Evolutionary conservation across 179 eudicot genomes (phyloP), one percentile per base, ranked within the genome.

Genomic region (Silene coronaria): DNA sequence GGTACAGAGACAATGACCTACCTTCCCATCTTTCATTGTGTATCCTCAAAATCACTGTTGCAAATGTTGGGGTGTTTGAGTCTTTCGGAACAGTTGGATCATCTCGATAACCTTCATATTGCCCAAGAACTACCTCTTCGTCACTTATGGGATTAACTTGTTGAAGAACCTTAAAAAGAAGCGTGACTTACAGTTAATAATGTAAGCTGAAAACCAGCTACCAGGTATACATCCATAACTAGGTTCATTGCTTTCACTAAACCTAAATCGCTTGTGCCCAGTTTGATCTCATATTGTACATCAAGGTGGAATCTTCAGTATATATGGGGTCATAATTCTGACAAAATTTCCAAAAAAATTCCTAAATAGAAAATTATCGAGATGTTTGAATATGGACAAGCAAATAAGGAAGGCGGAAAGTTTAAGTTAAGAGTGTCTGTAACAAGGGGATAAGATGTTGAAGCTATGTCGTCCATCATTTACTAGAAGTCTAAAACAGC

Each of bases 11-110:
- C 34, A 6, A 23, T 45, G 30, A 34, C 75, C 62, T 51, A 94
- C 98, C 99, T 92, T 95, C 99, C 99, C 99, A 95, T 89, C 99
- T 89, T 83, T 95, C 99, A 48, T 87, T 95, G 87, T 95, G 95
- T 76, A 95, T 88, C 70, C 92, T 86, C 71, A 95, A 85, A 60
- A 95, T 48, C 76, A 85, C 78, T 38, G 97, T 95, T n/a, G 99
- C 99, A 87, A 92, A 95, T 76, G 99, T 95, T 67, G 99, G 99
- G 73, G 99, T 95, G 64, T 95, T 90, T 24, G 99, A 95, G 73
- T 85, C 70, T 30, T 88, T 86, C 32, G 99, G 99, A 79, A 95
- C 99, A 10, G 97, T 92, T 75, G 97, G 99, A 74, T 95, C 99
- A 64, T 89, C 96, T 78, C 60, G 86, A 83, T 95, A 95, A 74